phyloP scores from a whole-genome alignment of 2,329 filamentous ascomycete species.

The Clarireedia monteithiana region DNA sequence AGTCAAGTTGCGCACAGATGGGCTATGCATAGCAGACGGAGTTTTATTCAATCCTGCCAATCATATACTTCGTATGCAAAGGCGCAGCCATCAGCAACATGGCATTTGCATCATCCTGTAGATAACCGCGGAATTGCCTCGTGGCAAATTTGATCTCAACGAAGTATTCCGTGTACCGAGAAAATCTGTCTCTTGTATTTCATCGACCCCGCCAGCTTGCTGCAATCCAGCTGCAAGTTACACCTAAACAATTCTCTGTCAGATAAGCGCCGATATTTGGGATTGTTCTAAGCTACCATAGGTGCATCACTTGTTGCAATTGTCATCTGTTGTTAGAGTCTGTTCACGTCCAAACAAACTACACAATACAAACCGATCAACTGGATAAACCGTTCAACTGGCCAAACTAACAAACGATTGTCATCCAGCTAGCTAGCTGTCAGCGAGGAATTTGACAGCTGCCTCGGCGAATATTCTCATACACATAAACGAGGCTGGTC shows the following conservation, averaged over 20 bases:
- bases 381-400: not conserved
- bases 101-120: constrained; percentile 11
- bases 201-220: constrained; percentile 1
- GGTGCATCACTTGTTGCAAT: not conserved
- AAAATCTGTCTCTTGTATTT: not conserved
- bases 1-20: too few species aligned
- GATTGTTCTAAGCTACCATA: not conserved
- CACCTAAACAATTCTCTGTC: constrained; percentile 5
- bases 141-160: constrained; percentile 15
- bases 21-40: constrained; percentile 13
- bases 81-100: constrained; percentile 6
- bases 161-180: not conserved
- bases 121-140: constrained; percentile 18
- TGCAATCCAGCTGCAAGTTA: constrained; percentile 6
- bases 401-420: not conserved
- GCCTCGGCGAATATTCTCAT: not conserved
- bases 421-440: not conserved
- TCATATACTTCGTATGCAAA: constrained; percentile 5
- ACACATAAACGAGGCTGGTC: constrained; percentile 3
- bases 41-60: constrained; percentile 7
- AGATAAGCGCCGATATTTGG: not conserved
- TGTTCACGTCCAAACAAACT: constrained; percentile 2
- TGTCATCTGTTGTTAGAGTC: not conserved
- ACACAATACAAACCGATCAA: not conserved
- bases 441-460: not conserved